Evolutionary conservation across 805 yeast species (phyloP), one percentile per base, ranked within the genome.

Genomic region (Ogataea methylovora): DNA sequence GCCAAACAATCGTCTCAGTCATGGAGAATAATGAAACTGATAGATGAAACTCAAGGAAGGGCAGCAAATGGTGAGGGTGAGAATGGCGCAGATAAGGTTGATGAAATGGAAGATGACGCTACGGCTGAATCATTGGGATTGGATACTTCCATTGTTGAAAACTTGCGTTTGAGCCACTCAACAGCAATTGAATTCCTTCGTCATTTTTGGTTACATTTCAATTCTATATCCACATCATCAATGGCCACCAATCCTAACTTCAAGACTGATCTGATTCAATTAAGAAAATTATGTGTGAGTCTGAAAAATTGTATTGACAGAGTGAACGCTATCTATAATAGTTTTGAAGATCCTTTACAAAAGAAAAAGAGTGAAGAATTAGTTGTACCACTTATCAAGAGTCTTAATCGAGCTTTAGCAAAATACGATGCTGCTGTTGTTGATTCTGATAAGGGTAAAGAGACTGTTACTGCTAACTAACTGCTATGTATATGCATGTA

Each of bases 121-220:
- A 40, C 33, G 14, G 37, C 38, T 9, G 16, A 19, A 9, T 11
- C 24, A 4, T 15, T 37, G 17, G 37, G 45, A 18, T 19, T 47
- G n/a, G 67, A 65, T n/a, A 34, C 34, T 4, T 56, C 51, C 9
- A 41, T 65, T 1, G 36, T 72, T 9, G 83, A 78, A 32, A 63
- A 69, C 29, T 59, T 83, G 24, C 59, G 78, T 33, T 55, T 80
- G 27, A 66, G 80, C 12, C 88, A 84, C 50, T 73, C 80, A 1
- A 80, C 92, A 0, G 75, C 88, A 3, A 67, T 79, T 24, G 94
- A 83, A 52, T 84, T 83, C 50, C 56, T 84, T 27, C 71, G 76
- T 37, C 94, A 83, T 52, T 84, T 82, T 52, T 84, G 88, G 82
- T 51, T 68, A 1, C 79, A 76, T 49, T 73, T 73, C 45, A 71